These are phyloP conservation scores for Amanita thiersii DNA, from an alignment of 768 basidiomycete genomes.

Conservation along the genomic window DNA sequence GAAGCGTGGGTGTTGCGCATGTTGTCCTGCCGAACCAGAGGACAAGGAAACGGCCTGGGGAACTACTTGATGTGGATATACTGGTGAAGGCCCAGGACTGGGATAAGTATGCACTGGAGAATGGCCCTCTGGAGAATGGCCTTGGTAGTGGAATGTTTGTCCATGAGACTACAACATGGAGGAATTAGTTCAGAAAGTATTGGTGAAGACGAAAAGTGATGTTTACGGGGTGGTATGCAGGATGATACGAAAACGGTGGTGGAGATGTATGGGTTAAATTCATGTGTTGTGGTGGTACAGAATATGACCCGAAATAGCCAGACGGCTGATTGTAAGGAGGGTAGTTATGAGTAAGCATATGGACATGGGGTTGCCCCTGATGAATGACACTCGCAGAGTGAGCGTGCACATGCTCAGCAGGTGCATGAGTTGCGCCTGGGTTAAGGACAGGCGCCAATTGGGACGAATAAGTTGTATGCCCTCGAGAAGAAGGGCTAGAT, in stretches of 20 bases:
- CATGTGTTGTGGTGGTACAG: slow-evolving; percentile 34
- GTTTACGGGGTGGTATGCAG: slow-evolving; percentile 23
- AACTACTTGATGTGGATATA: slow-evolving; percentile 20
- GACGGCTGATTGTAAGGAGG: slow-evolving; percentile 22
- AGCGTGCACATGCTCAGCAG: slow-evolving; percentile 16
- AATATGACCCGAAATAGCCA: slow-evolving; percentile 37
- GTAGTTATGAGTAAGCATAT: slow-evolving; percentile 18
- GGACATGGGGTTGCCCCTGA: slow-evolving; percentile 14
- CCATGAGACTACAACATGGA: slow-evolving; percentile 30
- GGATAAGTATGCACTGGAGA: slow-evolving; percentile 19
- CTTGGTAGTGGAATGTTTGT: slow-evolving; percentile 31
- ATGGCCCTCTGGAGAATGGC: slow-evolving; percentile 23
- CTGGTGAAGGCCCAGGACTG: slow-evolving; percentile 16
- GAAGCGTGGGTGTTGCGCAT: slow-evolving; percentile 17
- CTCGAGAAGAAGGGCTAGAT: slow-evolving; percentile 11
- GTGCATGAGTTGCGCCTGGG: slow-evolving; percentile 6
- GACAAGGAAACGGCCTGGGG: slow-evolving; percentile 18
- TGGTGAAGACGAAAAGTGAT: background rate
- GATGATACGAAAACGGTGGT: slow-evolving; percentile 25
- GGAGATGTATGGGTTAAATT: slow-evolving; percentile 26
- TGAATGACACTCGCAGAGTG: slow-evolving; percentile 14
- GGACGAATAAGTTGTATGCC: slow-evolving; percentile 11
- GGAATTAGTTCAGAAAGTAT: slow-evolving; percentile 31
- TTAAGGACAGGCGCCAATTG: slow-evolving; percentile 11
- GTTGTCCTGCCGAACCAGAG: slow-evolving; percentile 15